Percentiles rank a stretch among this genome's conserved stretches.
Conservation (phyloP, 2,329 filamentous ascomycete genomes). For the Chrysosporium queenslandicum region DNA sequence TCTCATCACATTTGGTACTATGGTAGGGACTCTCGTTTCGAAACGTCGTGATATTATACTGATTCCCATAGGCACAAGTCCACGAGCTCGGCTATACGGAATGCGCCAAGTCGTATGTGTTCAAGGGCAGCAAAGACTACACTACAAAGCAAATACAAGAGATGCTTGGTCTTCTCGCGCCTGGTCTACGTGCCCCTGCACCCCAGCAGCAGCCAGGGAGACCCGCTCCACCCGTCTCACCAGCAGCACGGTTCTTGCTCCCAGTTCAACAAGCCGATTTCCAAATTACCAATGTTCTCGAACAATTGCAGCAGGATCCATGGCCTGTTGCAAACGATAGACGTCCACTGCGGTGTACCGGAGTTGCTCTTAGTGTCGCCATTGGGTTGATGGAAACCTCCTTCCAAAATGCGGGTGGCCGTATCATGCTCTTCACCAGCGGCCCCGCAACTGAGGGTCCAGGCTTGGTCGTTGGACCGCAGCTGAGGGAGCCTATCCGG, state of each 20-base stretch:
- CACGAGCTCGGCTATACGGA: constrained; percentile 97
- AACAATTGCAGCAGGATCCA: constrained; percentile 90
- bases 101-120: constrained; percentile 97
- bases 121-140: constrained; percentile 96
- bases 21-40: constrained; percentile 48
- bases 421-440: constrained; percentile 95
- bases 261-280: constrained; percentile 95
- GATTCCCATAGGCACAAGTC: constrained; percentile 61
- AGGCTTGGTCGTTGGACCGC: constrained; percentile 90
- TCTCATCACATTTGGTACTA: constrained; percentile 67
- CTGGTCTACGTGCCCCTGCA: constrained; percentile 62
- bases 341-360: constrained; percentile 81
- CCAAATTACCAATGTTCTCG: constrained; percentile 89
- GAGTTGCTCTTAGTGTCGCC: constrained; percentile 91
- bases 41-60: neutral
- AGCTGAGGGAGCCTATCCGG: constrained; percentile 89
- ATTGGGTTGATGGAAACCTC: constrained; percentile 86
- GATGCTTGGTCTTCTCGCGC: constrained; percentile 77
- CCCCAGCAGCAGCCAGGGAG: constrained; percentile 66
- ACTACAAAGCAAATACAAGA: constrained; percentile 98
- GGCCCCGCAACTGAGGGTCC: constrained; percentile 92
- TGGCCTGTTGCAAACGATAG: constrained; percentile 95
- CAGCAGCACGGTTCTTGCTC: constrained; percentile 80
- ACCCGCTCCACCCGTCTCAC: constrained; percentile 62
- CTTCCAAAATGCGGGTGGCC: constrained; percentile 88